These are phyloP conservation scores for Hypomyces rosellus DNA, from an alignment of 2,329 filamentous ascomycete genomes.

Conservation along the genomic window DNA sequence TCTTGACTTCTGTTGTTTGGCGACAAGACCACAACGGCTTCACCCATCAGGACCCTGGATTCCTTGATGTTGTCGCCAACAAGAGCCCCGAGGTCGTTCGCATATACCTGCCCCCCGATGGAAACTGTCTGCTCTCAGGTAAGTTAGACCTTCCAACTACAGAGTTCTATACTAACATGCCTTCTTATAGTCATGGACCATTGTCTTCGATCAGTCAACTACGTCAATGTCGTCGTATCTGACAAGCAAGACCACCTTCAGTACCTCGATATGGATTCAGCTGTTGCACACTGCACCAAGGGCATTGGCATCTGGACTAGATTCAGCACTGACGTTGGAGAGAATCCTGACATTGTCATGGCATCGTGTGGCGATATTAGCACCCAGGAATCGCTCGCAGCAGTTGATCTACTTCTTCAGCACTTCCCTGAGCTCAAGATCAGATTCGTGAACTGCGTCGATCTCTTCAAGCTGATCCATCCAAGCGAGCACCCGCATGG, in stretches of 20 bases:
- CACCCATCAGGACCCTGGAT: conserved; percentile 74
- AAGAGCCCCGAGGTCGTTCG: conserved; percentile 74
- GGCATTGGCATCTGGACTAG: conserved; percentile 73
- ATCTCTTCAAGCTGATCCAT: conserved; percentile 73
- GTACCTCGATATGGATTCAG: conserved; percentile 66
- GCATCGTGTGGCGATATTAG: conserved; percentile 69
- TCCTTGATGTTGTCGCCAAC: conserved; percentile 73
- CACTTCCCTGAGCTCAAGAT: conserved; percentile 67
- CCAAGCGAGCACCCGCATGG: conserved; percentile 67
- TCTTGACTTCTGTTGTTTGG: conserved; percentile 74
- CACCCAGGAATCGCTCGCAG: conserved; percentile 68
- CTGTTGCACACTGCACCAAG: conserved; percentile 70
- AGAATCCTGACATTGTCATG: conserved; percentile 69
- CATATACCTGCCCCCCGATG: conserved; percentile 75
- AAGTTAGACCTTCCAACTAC: conserved; percentile 9
- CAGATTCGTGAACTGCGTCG: conserved; percentile 73
- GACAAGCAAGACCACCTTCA: conserved; percentile 77
- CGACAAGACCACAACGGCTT: conserved; percentile 80
- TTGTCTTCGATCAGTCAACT: conserved; percentile 66
- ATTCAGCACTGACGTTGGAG: conserved; percentile 63
- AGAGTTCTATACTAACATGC: neutral
- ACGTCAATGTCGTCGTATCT: conserved; percentile 74
- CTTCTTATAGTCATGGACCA: conserved; percentile 56
- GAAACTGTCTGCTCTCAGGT: conserved; percentile 65
- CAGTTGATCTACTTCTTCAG: conserved; percentile 65